Evolutionary conservation across 192 early-diverging fungal genomes (phyloP).

Genomic region (Coemansia biformis): DNA sequence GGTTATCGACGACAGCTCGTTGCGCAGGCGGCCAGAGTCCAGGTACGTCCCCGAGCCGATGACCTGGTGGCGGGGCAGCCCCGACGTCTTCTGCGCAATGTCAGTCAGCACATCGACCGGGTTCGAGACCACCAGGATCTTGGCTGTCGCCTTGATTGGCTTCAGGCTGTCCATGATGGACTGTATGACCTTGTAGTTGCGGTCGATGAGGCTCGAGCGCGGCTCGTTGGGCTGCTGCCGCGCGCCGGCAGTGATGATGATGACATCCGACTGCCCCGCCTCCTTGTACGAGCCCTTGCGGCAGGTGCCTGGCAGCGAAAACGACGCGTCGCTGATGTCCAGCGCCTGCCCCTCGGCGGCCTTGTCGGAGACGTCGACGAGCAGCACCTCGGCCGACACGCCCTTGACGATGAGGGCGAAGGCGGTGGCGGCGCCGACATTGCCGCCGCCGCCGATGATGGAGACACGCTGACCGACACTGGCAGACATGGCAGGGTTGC

Average conservation of each 20-base stretch:
- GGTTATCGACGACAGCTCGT: conserved; percentile 51
- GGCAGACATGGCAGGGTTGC: conserved; percentile 16
- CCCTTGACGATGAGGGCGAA: conserved; percentile 66
- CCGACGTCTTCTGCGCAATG: conserved; percentile 79
- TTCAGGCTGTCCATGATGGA: conserved; percentile 66
- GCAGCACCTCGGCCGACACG: conserved; percentile 63
- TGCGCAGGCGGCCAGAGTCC: conserved; percentile 68
- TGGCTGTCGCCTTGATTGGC: conserved; percentile 66
- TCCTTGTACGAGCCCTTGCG: conserved; percentile 59
- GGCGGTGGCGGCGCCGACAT: conserved; percentile 69
- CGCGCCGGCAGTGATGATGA: conserved; percentile 80
- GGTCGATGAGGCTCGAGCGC: conserved; percentile 65
- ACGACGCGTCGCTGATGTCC: conserved; percentile 78
- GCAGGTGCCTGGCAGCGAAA: conserved; percentile 60
- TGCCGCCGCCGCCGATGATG: conserved; percentile 69
- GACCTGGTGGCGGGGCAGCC: conserved; percentile 70
- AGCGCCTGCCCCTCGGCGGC: conserved; percentile 68
- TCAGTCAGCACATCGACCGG: conserved; percentile 78
- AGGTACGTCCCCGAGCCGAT: conserved; percentile 83
- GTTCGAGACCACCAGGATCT: conserved; percentile 77
- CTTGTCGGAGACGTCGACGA: conserved; percentile 67
- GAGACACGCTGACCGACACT: conserved; percentile 50
- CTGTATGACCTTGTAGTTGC: conserved; percentile 74
- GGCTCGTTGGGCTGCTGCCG: conserved; percentile 74
- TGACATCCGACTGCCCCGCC: conserved; percentile 76